phyloP scores from a whole-genome alignment of 352 stramenopile genomes.

The Pythium monospermum region DNA sequence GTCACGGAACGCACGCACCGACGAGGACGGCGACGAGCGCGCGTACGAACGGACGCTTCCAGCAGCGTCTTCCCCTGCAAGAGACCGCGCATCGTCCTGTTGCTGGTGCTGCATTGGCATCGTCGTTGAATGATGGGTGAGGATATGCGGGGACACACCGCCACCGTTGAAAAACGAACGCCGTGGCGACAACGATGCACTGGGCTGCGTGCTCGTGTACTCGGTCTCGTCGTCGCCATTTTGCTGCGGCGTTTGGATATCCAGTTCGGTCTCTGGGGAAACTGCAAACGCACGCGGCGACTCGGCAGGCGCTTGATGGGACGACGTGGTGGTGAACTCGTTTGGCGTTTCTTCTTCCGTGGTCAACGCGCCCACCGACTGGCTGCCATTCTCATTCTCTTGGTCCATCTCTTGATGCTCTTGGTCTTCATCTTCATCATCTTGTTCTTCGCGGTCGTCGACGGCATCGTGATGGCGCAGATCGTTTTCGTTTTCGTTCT shows the following conservation, averaged over 20 bases:
- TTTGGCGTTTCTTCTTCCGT: conserved; percentile 66
- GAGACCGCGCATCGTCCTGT: conserved; percentile 47
- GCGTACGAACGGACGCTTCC: conserved; percentile 58
- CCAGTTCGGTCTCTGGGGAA: conserved; percentile 64
- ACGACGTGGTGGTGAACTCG: conserved; percentile 42
- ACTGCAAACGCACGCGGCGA: conserved; percentile 45
- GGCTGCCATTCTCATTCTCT: too few relatives aligned
- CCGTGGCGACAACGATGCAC: conserved; percentile 28
- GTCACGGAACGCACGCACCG: conserved; percentile 71
- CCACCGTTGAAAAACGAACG: conserved; percentile 23
- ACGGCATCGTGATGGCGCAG: too few relatives aligned
- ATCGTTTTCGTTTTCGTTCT: conserved; percentile 3
- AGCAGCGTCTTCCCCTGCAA: conserved; percentile 48
- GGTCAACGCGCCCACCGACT: conserved; percentile 71
- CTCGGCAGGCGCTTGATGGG: conserved; percentile 61
- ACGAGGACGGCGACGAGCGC: conserved; percentile 74
- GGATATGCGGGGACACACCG: conserved; percentile 27
- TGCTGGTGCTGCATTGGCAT: too few relatives aligned
- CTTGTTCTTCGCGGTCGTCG: too few relatives aligned
- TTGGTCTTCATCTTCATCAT: too few relatives aligned
- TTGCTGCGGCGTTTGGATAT: conserved; percentile 39
- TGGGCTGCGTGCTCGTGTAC: conserved; percentile 15
- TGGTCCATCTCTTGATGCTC: too few relatives aligned
- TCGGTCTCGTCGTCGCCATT: conserved; percentile 45
- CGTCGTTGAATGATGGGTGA: too few relatives aligned